These are phyloP conservation scores for Calonectria ilicicola DNA, from an alignment of 2,329 filamentous ascomycete genomes.

Conservation along the genomic window DNA sequence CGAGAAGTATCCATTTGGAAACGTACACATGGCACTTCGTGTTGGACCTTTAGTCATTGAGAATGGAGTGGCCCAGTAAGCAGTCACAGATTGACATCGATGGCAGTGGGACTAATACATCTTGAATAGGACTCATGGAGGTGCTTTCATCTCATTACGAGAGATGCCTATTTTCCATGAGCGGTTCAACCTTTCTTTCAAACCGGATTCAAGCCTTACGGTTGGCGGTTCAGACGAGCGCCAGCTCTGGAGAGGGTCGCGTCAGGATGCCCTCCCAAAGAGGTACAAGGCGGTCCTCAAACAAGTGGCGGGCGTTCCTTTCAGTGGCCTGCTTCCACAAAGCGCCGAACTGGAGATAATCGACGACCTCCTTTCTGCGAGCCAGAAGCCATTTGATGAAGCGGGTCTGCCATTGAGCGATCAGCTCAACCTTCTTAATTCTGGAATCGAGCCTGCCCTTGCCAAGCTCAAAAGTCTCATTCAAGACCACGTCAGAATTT, in stretches of 20 bases:
- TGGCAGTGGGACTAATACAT: not conserved
- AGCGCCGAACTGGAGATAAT: not conserved
- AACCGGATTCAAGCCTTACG: not conserved
- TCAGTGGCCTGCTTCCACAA: not conserved
- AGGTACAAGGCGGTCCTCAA: not conserved
- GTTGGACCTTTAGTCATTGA: slow-evolving; percentile 55
- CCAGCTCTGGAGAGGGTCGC: not conserved
- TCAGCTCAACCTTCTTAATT: not conserved
- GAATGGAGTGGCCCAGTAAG: slow-evolving; percentile 8
- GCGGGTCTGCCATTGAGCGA: not conserved
- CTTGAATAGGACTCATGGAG: not conserved
- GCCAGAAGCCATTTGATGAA: not conserved
- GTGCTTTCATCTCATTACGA: not conserved
- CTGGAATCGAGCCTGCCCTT: not conserved
- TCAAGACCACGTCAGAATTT: not conserved
- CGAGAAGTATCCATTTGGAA: slow-evolving; percentile 50
- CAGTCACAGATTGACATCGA: not conserved
- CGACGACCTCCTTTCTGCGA: not conserved
- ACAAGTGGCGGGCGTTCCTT: not conserved
- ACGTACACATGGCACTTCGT: slow-evolving; percentile 55
- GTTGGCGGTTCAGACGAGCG: not conserved
- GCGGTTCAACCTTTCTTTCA: not conserved
- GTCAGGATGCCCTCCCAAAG: not conserved
- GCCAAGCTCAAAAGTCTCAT: not conserved
- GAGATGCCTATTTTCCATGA: not conserved